Conservation (phyloP, 176 grass and related monocot genomes). For the Juncus inflexus region DNA sequence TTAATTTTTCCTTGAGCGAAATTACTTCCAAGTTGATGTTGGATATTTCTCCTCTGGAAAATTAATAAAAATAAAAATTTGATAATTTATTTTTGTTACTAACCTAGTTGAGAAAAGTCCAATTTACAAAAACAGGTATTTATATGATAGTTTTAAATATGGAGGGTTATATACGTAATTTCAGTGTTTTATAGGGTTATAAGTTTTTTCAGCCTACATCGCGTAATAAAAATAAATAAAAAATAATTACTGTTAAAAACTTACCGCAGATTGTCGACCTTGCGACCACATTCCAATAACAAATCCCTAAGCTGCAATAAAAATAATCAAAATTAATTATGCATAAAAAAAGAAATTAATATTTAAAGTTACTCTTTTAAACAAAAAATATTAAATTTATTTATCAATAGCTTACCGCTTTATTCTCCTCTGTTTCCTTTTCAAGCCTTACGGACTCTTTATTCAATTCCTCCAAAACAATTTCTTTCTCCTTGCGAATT, state of each 20-base stretch:
- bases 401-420: slow-evolving; percentile 43
- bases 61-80: slow-evolving; percentile 17
- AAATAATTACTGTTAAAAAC: slow-evolving; percentile 16
- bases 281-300: slow-evolving; percentile 40
- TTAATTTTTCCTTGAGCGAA: slow-evolving; percentile 45
- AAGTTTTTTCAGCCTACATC: neutral
- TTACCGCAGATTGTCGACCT: slow-evolving; percentile 57
- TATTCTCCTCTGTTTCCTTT: slow-evolving; percentile 42
- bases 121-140: neutral
- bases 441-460: slow-evolving; percentile 44
- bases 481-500: slow-evolving; percentile 34
- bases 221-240: too few species aligned
- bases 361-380: neutral
- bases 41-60: slow-evolving; percentile 64
- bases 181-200: slow-evolving; percentile 4
- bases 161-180: slow-evolving; percentile 7
- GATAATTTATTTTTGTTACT: neutral
- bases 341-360: neutral
- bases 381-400: neutral
- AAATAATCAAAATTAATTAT: slow-evolving; percentile 9
- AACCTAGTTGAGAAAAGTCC: neutral
- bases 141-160: slow-evolving; percentile 15
- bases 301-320: slow-evolving; percentile 47
- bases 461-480: slow-evolving; percentile 34
- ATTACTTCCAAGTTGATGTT: slow-evolving; percentile 40